Conservation (phyloP, 208 protist genomes). For the Crithidia fasciculata region DNA sequence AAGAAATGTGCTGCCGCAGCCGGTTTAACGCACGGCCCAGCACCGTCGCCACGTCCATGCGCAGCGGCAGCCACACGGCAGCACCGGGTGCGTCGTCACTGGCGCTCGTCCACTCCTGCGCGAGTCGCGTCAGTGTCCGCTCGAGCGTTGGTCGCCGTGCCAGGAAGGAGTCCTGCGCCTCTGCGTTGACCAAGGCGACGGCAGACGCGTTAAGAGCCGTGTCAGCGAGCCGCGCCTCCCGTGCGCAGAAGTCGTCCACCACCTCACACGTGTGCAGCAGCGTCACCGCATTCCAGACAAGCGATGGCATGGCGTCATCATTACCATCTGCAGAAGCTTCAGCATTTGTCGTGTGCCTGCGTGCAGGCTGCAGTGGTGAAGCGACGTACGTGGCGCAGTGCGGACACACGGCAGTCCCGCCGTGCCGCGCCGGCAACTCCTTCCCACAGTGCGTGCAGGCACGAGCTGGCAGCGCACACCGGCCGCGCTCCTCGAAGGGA, state of each 20-base stretch:
- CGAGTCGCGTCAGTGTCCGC: constrained; percentile 17
- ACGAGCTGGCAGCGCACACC: constrained; percentile 14
- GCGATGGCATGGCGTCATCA: neutral
- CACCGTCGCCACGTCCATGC: constrained; percentile 21
- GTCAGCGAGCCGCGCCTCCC: neutral
- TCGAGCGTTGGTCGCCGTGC: constrained; percentile 15
- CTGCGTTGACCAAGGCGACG: neutral
- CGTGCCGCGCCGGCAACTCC: constrained; percentile 15
- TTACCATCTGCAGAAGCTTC: no score
- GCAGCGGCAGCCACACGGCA: constrained; percentile 20
- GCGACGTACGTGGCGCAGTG: constrained; percentile 33
- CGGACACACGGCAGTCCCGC: constrained; percentile 35
- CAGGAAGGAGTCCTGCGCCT: constrained; percentile 1
- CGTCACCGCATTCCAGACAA: constrained; percentile 29
- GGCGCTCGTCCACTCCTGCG: constrained; percentile 24
- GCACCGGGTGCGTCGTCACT: neutral
- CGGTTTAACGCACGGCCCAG: constrained; percentile 19
- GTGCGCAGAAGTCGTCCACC: constrained; percentile 16
- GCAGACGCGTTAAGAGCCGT: neutral
- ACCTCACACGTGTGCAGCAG: constrained; percentile 36
- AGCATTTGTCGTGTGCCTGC: neutral
- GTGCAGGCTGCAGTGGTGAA: constrained; percentile 1
- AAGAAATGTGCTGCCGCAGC: constrained; percentile 20
- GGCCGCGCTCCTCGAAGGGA: constrained; percentile 18
- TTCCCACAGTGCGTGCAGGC: constrained; percentile 28